Evolutionary conservation across 352 stramenopile species (phyloP), one percentile per base, ranked within the genome.

Genomic region (Globisporangium apiculatum): DNA sequence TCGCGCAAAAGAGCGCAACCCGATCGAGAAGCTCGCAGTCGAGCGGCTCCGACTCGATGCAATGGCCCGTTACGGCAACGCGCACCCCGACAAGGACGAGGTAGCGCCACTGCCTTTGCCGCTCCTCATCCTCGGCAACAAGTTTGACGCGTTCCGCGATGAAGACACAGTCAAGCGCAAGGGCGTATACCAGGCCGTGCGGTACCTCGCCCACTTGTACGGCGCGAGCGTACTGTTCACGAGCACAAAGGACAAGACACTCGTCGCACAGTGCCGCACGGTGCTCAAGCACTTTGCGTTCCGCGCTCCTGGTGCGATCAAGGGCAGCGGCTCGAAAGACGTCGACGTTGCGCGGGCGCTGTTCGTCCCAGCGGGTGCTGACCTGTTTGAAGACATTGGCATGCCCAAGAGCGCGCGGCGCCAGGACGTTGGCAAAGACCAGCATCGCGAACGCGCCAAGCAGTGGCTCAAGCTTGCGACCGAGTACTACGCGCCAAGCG

Each of bases 101-200:
- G 76, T 97, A 1, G 74, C 73, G 7, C 82, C 86, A 5, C 67
- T 92, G 35, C 63, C 85, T 17, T 57, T 96, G 1, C 90, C 88
- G 4, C 57, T 97, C 31, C 57, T 97, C 5, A 73, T 97, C 46
- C 47, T 97, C 5, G 84, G 70, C 48, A 94, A 94, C 74, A 97
- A 97, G 60, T 95, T 85, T 57, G 91, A 97, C 56, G 62, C 72
- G 2, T 96, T 97, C 61, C 80, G 80, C 11, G 78, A 96, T 42
- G 73, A 96, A 62, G 89, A 97, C 67, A 80, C 69, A 3, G 80
- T 84, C 35, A 92, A 89, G 63, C 85, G 85, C 55, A 95, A 96
- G 62, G 84, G 74, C 1, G 38, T 97, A 12, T 67, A 76, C 8
- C 83, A 96, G 68, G 87, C 87, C 4, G 70, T 97, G 47, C 73